These are phyloP conservation scores for Botrytis deweyae DNA, from an alignment of 2,329 filamentous ascomycete genomes.

Conservation along the genomic window DNA sequence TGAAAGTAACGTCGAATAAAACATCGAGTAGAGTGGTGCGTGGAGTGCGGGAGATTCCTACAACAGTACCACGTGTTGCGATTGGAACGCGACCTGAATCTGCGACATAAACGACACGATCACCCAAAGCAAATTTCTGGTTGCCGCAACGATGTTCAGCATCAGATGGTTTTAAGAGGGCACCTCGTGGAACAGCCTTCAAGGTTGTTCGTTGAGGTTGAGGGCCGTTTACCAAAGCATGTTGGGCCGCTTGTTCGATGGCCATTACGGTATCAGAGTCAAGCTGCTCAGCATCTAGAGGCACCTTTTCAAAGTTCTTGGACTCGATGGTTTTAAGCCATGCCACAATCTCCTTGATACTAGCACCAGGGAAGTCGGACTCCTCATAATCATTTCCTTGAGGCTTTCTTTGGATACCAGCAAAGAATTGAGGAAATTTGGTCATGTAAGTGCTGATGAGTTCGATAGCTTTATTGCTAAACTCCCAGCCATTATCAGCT, in stretches of 20 bases:
- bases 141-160: conserved; percentile 89
- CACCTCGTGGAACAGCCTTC: conserved; percentile 78
- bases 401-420: conserved; percentile 79
- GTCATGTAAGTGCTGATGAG: conserved; percentile 88
- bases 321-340: conserved; percentile 93
- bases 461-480: conserved; percentile 78
- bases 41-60: conserved; percentile 86
- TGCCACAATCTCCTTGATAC: conserved; percentile 88
- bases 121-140: conserved; percentile 80
- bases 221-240: conserved; percentile 52
- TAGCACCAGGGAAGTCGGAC: conserved; percentile 77
- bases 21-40: conserved; percentile 82
- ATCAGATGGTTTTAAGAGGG: conserved; percentile 88
- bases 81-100: conserved; percentile 95
- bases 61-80: conserved; percentile 86
- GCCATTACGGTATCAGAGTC: conserved; percentile 84
- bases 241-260: conserved; percentile 75
- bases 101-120: conserved; percentile 89
- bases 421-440: conserved; percentile 93
- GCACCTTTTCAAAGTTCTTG: conserved; percentile 92
- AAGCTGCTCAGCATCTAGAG: conserved; percentile 91
- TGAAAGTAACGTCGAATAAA: conserved; percentile 91
- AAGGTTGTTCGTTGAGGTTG: conserved; percentile 66
- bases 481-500: conserved; percentile 87
- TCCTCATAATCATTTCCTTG: conserved; percentile 81